Conservation (phyloP, 345 rosid species). For the Reutealis trisperma region DNA sequence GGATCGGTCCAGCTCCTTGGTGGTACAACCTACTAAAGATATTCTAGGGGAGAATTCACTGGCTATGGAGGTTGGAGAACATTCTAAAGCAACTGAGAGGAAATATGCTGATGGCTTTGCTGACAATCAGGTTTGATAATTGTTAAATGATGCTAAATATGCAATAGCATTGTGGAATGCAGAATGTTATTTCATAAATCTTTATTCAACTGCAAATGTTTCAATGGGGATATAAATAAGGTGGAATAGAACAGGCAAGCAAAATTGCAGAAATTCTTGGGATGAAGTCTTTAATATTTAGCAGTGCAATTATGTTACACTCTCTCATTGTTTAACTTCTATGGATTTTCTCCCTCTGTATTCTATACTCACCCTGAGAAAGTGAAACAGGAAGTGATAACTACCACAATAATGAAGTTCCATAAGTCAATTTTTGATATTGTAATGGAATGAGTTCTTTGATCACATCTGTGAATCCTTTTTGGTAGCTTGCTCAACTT, state of each 20-base stretch:
- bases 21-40: constrained; percentile 40
- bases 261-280: background rate
- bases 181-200: background rate
- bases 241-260: background rate
- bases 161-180: background rate
- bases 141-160: background rate
- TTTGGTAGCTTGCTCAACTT: constrained; percentile 3
- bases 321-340: background rate
- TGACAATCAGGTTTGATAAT: constrained; percentile 28
- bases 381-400: background rate
- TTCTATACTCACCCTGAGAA: background rate
- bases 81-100: constrained; percentile 27
- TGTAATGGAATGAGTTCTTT: background rate
- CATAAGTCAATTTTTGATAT: background rate
- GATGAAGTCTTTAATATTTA: background rate
- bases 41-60: constrained; percentile 32
- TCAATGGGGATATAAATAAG: background rate
- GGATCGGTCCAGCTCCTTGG: constrained; percentile 32
- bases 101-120: constrained; percentile 30
- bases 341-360: background rate
- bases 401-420: background rate
- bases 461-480: background rate
- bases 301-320: background rate
- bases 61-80: constrained; percentile 26
- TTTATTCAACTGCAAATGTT: background rate